Base-by-base conservation (phyloP, 495 filamentous ascomycete genomes). In the Amniculicola lignicola region DNA sequence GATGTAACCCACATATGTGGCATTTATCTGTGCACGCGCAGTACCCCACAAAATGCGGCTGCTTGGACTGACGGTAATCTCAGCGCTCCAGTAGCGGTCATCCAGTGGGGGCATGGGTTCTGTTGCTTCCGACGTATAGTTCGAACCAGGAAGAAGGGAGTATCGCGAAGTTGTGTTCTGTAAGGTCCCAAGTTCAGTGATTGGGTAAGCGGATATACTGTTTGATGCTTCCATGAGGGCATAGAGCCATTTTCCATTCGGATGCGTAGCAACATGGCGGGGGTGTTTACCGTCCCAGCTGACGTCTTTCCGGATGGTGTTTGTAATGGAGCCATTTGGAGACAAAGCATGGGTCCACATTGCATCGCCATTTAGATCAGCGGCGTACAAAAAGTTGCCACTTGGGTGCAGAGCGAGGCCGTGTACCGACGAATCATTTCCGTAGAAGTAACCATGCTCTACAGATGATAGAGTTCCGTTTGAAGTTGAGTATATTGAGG, bases 171-270 rank as follows among this genome's bases (percentile, higher is more conserved):
- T 21, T 2, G 40, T 43, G 19, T 43, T 43, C 4, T 2, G 6
- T 10, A 5, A 14, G 21, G 21, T 19, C 40, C 10, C 6, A 22
- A 21, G 7, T 3, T 6, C 14, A n/a, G 40, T 4, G 4, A 43
- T 6, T 5, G 40, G 40, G n/a, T 43, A 43, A 6, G 40, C 40
- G 19, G 40, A 43, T 3, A 43, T 19, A n/a, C 40, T 43, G 40
- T 43, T 43, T n/a, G 14, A 12, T 4, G 40, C 40, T 23, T 43
- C 21, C 7, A 43, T 22, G 19, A 43, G 16, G 6, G 40, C 40
- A 22, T 43, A 43, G 16, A 43, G 40, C 40, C 40, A 43, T 6
- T 43, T 43, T 6, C 40, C 40, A 22, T 23, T 43, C 25, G 40
- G 7, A 43, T 43, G 40, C 19, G n/a, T n/a, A 22, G 40, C 40